Base-by-base conservation (phyloP, 1,139 yeast genomes). In the Spathaspora sp. region DNA sequence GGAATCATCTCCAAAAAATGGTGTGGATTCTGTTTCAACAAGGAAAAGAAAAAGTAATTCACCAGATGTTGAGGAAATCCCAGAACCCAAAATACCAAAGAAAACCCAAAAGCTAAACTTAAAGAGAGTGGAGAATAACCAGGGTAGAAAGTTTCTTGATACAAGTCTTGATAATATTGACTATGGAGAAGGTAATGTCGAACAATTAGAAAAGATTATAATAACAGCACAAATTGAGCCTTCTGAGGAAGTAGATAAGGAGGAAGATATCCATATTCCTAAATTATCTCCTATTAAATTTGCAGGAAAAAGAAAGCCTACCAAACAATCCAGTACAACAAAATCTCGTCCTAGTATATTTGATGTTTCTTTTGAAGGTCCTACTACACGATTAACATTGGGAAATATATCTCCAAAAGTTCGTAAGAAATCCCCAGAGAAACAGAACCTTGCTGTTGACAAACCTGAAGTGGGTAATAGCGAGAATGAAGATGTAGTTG, bases 351-450 rank as follows among this genome's bases (percentile, higher is more conserved):
- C 50, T 5, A 53, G 46, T 36, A 52, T 53, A 10, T 48, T 53
- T 39, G 56, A 53, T 41, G 46, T 44, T 45, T 53, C 56, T 3
- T 47, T 47, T 39, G 56, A 53, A 33, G 39, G 39, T 15, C 43
- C 39, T 15, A 2, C 36, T 15, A 31, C 13, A 31, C 17, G 36
- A 31, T 31, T 31, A 15, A 31, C 36, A 13, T 31, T 31, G 18
- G 36, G 36, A 7, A 31, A 7, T 6, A 31, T 31, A 4, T 20
- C 23, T 20, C 23, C 23, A 20, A 20, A 20, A 20, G 18, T 27
- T 3, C 13, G 11, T 11, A 27, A 27, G 13, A 27, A 31, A 6
- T 11, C 15, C 13, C 36, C 17, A 6, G 36, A 31, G 13, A 15
- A 13, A n/a, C 18, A 31, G 36, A 31, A n/a, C n/a, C n/a, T n/a